Evolutionary conservation across 2,329 filamentous ascomycete genomes (phyloP), one percentile per base, ranked within the genome.

Genomic region (Polytolypa hystricis): DNA sequence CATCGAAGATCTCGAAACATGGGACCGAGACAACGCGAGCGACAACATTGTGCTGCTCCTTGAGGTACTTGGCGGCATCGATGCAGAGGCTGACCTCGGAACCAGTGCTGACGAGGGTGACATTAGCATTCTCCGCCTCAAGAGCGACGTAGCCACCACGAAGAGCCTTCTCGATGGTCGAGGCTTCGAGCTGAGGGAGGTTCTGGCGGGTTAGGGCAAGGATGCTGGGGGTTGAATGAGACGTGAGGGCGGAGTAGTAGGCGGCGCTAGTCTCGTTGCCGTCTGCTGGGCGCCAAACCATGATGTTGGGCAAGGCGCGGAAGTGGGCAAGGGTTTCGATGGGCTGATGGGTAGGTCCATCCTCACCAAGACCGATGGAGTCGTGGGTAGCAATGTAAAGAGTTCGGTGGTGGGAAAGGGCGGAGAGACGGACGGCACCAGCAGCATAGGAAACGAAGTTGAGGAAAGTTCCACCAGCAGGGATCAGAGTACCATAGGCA

Each of bases 401-500:
- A 60, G 78, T 73, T 55, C 89, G 89, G 62, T 87, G 74, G 65
- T 84, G 87, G 31, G 87, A 93, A 51, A 98, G 77, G 27, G 91
- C 79, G 25, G 87, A 94, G 43, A 98, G 79, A 67, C 91, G 89
- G 60, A 96, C 81, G 55, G 91, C 81, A 66, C 91, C 91, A 48
- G 91, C 86, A 51, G 84, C 89, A 64, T 98, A 98, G 17, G 89
- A 96, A 51, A 96, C 86, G 65, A 98, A 98, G 81, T 96, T 98
- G 52, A 98, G 74, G 80, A 98, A 98, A 55, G 91, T 96, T 67
- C 91, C 91, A 49, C 79, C 79, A 52, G 87, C 93, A 51, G 91
- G 91, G 58, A 98, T 81, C 58, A 95, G 72, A 56, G 86, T 93
- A 53, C 91, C 91, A 66, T 96, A 98, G 46, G 87, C 91, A 47